Evolutionary conservation across 257 asterid species (phyloP), one percentile per base, ranked within the genome.

Genomic region (Gentiana macrophylla): DNA sequence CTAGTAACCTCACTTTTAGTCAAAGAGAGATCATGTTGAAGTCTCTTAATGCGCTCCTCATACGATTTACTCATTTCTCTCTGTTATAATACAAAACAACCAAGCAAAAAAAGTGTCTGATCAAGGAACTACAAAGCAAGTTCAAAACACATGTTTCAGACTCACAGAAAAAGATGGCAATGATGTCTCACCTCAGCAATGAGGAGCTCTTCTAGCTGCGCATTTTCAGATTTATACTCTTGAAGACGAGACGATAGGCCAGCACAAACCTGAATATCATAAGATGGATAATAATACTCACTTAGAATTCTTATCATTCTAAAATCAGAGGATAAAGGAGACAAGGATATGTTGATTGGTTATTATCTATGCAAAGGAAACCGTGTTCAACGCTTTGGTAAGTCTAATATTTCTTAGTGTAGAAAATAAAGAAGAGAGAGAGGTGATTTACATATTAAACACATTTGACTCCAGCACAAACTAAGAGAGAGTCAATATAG

Each of bases 191-290:
- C 99, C 97, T 92, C 99, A 44, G 91, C 91, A 55, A 79, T 37
- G 44, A 92, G 94, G 74, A 92, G 97, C 81, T 92, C 97, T 68
- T 92, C 99, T 63, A 92, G 53, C 76, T 88, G 99, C 63, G 97
- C 86, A 81, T 85, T 92, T 83, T 92, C 97, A 67, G 95, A 92
- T 80, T 92, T 92, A 71, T 83, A 83, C 76, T 92, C 99, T 74
- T 92, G 97, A 57, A 92, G 85, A 66, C 99, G 99, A 53, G 95
- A 79, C 61, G 99, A 92, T 63, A 92, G 95, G 63, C 99, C 99
- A 53, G 99, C 97, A 73, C 99, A 92, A 66, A 92, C 93, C 97
- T 92, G 83, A 63, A 54, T 43, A 68, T n/a, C n/a, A n/a, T n/a
- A n/a, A n/a, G n/a, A n/a, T 41, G 13, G 10, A 56, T 43, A 13